Evolutionary conservation across 768 basidiomycete genomes (phyloP).

Genomic region (Agrocybe praecox): DNA sequence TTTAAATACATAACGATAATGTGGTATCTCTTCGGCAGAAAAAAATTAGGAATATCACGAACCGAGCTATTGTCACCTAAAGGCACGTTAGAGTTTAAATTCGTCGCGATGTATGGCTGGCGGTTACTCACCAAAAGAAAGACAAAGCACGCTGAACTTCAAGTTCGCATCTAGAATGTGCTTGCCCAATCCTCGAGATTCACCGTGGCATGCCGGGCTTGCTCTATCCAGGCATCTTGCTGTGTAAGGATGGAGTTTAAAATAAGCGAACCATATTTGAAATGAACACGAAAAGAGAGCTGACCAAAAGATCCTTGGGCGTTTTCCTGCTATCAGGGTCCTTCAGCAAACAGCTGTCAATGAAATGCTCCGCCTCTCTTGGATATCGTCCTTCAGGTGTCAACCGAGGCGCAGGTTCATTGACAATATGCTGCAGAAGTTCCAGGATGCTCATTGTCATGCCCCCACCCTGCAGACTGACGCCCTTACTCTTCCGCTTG

Average conservation of each 20-base stretch:
- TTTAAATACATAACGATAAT: slow-evolving; percentile 4
- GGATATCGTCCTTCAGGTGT: slow-evolving; percentile 74
- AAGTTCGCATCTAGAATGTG: slow-evolving; percentile 50
- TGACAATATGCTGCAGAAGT: slow-evolving; percentile 96
- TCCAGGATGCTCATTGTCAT: slow-evolving; percentile 99
- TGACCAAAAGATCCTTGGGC: slow-evolving; percentile 84
- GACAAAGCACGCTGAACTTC: neutral
- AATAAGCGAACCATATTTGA: slow-evolving; percentile 3
- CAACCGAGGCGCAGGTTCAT: slow-evolving; percentile 93
- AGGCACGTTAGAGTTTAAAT: no score
- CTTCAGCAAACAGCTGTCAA: slow-evolving; percentile 90
- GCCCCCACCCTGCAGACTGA: slow-evolving; percentile 89
- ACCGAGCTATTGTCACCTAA: no score
- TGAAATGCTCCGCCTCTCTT: slow-evolving; percentile 76
- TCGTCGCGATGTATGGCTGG: no score
- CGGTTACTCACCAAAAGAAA: neutral
- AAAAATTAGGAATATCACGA: neutral
- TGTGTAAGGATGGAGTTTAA: slow-evolving; percentile 29
- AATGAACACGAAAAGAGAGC: slow-evolving; percentile 1
- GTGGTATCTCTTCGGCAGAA: slow-evolving; percentile 3
- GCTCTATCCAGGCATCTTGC: slow-evolving; percentile 78
- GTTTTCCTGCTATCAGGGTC: slow-evolving; percentile 83
- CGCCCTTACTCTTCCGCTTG: slow-evolving; percentile 88
- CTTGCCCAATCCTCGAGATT: slow-evolving; percentile 83
- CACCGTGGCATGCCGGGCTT: slow-evolving; percentile 57